Evolutionary conservation across 805 yeast species (phyloP), one percentile per base, ranked within the genome.

Genomic region (Sugiyamaella qingdaonensis): DNA sequence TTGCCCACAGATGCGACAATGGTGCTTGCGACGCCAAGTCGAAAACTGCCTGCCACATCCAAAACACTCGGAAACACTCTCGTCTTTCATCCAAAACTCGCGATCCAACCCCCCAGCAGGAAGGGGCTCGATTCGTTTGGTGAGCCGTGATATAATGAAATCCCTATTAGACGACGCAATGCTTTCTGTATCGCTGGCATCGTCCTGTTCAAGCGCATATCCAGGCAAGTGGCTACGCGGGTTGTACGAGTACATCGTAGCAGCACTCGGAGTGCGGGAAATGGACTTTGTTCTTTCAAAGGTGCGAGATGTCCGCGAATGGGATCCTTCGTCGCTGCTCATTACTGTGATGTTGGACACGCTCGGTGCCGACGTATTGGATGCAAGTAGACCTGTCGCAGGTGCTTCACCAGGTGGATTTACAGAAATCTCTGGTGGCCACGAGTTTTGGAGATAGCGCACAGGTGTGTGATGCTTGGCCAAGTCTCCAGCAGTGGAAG

Each of bases 81-180:
- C 87, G 71, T 92, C 97, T 62, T 91, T 89, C 88, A 92, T 85
- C 99, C 99, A 92, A 66, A 89, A 92, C 64, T 89, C 92, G 54
- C 80, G 79, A 1, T 86, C 82, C 2, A 85, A 75, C 1, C 64
- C 64, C 13, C 64, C 66, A 2, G 56, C 21, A 11, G 49, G 44
- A 16, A 59, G 36, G 18, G 56, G 57, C 18, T 45, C 49, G 7
- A 51, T 44, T n/a, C 55, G 53, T 37, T 51, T 43, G 3, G 56
- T 42, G 1, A 54, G 49, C 19, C 46, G 53, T n/a, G 56, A 48
- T 4, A 55, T 46, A 10, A 58, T 24, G 46, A 46, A 54, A 11
- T 55, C 58, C 24, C 57, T 31, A 14, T 56, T 37, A 1, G 57
- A 29, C 18, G 61, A 58, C 24, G 53, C 54, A 10, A 62, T 52